A percentile compares a stretch with the other conserved stretches of the same genome.
These are phyloP conservation scores for Pseudogymnoascus sp. DNA, from an alignment of 2,329 filamentous ascomycete species.

Conservation along the genomic window DNA sequence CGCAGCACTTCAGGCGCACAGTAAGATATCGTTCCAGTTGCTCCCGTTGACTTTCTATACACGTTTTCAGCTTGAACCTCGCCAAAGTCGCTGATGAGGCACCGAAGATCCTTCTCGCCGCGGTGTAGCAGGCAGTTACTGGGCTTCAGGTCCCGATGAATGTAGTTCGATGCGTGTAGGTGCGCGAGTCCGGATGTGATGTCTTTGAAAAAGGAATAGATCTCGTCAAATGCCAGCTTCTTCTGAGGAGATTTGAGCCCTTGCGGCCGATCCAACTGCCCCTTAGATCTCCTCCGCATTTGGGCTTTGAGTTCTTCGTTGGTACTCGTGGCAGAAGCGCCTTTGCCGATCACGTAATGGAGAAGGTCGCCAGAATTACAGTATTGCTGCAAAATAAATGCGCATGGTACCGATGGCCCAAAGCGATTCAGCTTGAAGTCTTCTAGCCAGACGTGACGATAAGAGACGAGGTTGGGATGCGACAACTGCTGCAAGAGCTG, in stretches of 20 bases:
- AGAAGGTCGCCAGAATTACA: constrained; percentile 91
- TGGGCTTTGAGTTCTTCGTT: constrained; percentile 85
- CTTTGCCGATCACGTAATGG: constrained; percentile 69
- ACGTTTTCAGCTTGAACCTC: constrained; percentile 84
- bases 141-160: constrained; percentile 92
- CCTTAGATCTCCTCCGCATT: constrained; percentile 72
- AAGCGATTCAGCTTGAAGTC: constrained; percentile 78
- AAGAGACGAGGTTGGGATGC: constrained; percentile 91
- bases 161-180: constrained; percentile 83
- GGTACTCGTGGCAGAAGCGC: constrained; percentile 51
- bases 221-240: constrained; percentile 69
- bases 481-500: constrained; percentile 85
- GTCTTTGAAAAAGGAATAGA: constrained; percentile 93
- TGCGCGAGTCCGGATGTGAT: constrained; percentile 88
- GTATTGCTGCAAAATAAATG: constrained; percentile 95
- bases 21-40: constrained; percentile 94
- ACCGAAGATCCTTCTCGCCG: constrained; percentile 61
- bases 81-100: constrained; percentile 94
- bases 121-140: constrained; percentile 86
- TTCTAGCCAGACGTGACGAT: constrained; percentile 95
- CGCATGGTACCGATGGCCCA: constrained; percentile 83
- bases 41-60: constrained; percentile 78
- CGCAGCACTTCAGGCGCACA: constrained; percentile 90
- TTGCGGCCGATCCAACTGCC: constrained; percentile 55
- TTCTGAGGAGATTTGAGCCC: constrained; percentile 15